Evolutionary conservation across 2,329 filamentous ascomycete genomes (phyloP), one percentile per base, ranked within the genome.

Genomic region (Fusarium neocosmosporiellum): DNA sequence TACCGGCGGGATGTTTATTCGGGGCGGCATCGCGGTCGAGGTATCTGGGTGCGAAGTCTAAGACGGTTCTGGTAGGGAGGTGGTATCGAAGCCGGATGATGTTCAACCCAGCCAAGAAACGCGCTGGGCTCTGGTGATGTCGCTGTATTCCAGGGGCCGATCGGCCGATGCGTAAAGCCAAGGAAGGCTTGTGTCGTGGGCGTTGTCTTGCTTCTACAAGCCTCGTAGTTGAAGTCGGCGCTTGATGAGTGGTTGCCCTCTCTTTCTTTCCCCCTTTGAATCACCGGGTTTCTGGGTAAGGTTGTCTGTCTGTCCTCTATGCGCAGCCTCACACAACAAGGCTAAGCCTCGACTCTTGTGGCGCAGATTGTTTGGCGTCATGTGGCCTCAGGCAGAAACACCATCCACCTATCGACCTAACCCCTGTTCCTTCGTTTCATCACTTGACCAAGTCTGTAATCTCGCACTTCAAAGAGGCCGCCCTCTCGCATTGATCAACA

Each of bases 1-100:
- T 75, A 98, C 90, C 33, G 96, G 96, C 68, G 96, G 96, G 72
- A 98, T 92, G 80, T 97, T 98, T 84, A 98, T 88, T 86, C 96
- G 92, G 62, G 92, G 88, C 78, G 93, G 89, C 94, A 97, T 93
- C 80, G 78, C 83, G 82, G 77, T n/a, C 36, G 68, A 36, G 13
- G 27, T 69, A 65, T 66, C 27, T 60, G 55, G 57, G 59, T 59
- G 43, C 43, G 34, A 59, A 43, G 60, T 50, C 57, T 31, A 57
- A 48, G 50, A 39, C 39, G 59, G 65, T 48, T 61, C 50, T 70
- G 67, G 53, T 60, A 41, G 34, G 69, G 65, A 36, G 59, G 43
- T 68, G 62, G 43, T 60, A 24, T 41, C 18, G 48, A 63, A 39
- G 63, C 18, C 37, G 43, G 54, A 43, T 53, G 46, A 54, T 39